Evolutionary conservation across 208 protist genomes (phyloP).

Genomic region (Tritrichomonas foetus): DNA sequence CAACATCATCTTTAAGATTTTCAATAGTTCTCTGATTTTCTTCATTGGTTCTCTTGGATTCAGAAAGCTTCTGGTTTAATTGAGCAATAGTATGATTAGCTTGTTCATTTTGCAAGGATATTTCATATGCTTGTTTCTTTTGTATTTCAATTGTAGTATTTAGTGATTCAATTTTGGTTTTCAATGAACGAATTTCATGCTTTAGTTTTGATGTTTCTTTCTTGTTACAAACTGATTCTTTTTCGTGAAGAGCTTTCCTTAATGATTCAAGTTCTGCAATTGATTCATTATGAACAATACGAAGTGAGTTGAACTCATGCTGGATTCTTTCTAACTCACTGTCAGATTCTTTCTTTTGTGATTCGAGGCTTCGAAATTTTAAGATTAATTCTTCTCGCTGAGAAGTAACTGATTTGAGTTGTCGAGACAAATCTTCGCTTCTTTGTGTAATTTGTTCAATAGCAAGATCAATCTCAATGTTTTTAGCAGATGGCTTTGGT

Average conservation of each 20-base stretch:
- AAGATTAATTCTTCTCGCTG: neutral
- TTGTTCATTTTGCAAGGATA: neutral
- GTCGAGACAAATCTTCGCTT: neutral
- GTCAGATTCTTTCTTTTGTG: neutral
- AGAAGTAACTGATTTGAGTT: neutral
- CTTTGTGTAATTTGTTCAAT: neutral
- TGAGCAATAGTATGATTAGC: neutral
- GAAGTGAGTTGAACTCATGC: neutral
- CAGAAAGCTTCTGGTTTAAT: neutral
- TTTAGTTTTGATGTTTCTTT: neutral
- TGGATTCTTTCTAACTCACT: neutral
- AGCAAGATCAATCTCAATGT: neutral
- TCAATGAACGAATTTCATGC: neutral
- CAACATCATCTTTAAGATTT: neutral
- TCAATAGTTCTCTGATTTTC: neutral
- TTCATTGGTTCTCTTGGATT: neutral
- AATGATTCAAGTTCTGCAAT: neutral
- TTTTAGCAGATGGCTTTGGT: too few relatives aligned
- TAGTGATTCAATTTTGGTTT: neutral
- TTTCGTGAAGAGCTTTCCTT: neutral
- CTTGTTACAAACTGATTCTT: neutral
- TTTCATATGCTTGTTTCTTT: neutral
- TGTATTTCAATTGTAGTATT: neutral
- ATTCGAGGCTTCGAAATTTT: neutral
- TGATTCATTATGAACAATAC: neutral